Conservation (phyloP, 164 flowering plant species). For the Hamamelis virginiana region DNA sequence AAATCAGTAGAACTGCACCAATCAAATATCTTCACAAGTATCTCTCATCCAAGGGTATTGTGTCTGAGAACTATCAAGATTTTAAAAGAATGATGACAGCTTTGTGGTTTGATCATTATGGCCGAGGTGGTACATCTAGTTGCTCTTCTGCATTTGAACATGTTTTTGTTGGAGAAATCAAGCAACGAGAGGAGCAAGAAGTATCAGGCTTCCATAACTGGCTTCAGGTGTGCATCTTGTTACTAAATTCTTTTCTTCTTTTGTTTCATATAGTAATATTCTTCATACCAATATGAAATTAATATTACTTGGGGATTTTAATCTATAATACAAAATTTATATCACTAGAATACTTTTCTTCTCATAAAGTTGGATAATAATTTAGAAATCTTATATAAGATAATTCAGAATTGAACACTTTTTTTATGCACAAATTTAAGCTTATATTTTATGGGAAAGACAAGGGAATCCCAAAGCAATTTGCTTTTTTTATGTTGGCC, state of each 20-base stretch:
- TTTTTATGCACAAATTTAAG: no score
- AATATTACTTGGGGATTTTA: not conserved
- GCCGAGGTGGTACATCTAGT: constrained; percentile 80
- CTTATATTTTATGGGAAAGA: no score
- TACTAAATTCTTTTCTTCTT: not conserved
- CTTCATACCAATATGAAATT: not conserved
- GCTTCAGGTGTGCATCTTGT: constrained; percentile 68
- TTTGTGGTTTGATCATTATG: constrained; percentile 89
- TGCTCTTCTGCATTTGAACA: constrained; percentile 94
- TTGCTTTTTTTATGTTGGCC: no score
- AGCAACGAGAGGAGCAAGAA: constrained; percentile 62
- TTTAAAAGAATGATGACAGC: constrained; percentile 63
- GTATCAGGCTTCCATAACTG: constrained; percentile 97
- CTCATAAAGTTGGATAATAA: no score
- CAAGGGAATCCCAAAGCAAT: no score
- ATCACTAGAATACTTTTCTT: no score
- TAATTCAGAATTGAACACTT: no score
- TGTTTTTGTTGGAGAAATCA: constrained; percentile 98
- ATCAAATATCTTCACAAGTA: constrained; percentile 87
- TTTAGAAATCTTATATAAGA: no score
- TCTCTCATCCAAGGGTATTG: constrained; percentile 55
- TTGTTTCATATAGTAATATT: not conserved
- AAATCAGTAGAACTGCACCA: constrained; percentile 89
- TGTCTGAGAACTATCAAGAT: constrained; percentile 47
- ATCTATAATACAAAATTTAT: not conserved